Percentiles rank a stretch among this genome's conserved stretches.
Conservation (phyloP, 164 flowering plant genomes). For the Tinospora cordifolia region DNA sequence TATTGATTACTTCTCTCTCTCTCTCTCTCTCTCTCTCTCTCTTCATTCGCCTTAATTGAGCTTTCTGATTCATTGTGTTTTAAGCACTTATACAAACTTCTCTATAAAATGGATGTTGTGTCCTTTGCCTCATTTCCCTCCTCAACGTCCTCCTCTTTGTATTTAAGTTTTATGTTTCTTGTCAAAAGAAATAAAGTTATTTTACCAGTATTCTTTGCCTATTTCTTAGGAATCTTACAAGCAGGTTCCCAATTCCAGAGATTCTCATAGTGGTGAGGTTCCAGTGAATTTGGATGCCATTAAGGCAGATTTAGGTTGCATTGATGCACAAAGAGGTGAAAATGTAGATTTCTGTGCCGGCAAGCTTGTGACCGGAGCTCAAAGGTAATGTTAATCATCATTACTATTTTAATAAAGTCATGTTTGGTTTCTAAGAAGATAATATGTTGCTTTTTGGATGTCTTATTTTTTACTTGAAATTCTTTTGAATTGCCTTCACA, state of each 20-base stretch:
- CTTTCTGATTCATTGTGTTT: no score
- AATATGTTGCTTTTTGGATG: not conserved
- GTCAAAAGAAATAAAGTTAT: no score
- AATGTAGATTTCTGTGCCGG: not conserved
- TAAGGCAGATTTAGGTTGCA: not conserved
- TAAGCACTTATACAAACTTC: no score
- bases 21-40: no score
- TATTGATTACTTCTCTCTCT: no score
- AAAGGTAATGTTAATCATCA: slow-evolving; percentile 10
- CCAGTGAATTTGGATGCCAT: slow-evolving; percentile 1
- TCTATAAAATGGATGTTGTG: no score
- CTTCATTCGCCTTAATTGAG: no score
- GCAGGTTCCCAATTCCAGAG: slow-evolving; percentile 1
- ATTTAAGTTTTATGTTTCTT: no score
- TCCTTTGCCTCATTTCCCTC: no score
- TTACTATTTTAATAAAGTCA: not conserved
- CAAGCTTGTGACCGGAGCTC: slow-evolving; percentile 4
- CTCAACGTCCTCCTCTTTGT: no score
- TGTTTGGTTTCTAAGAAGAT: not conserved
- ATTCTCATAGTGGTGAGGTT: slow-evolving; percentile 9
- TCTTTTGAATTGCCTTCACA: not conserved
- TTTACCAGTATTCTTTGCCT: not conserved
- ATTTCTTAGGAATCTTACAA: slow-evolving; percentile 15
- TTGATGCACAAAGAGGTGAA: not conserved
- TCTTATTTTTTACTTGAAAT: not conserved